phyloP scores from a whole-genome alignment of 2,329 filamentous ascomycete species.

The Lasiodiplodia theobromae region DNA sequence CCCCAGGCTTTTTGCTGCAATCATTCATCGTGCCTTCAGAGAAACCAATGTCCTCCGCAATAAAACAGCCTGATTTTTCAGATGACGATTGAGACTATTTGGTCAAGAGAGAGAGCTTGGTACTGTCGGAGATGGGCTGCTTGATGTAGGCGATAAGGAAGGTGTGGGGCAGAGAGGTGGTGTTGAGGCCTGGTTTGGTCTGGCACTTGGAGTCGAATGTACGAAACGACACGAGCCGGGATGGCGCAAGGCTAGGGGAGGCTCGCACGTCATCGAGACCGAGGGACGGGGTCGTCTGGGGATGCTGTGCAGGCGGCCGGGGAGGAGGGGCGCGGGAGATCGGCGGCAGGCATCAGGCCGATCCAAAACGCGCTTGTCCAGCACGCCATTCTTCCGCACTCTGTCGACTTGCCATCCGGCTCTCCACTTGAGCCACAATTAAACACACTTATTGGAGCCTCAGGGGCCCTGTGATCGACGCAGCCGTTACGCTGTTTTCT shows the following conservation, averaged over 20 bases:
- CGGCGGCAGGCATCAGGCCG: slow-evolving; percentile 9
- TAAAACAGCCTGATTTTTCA: too few relatives aligned
- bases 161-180: not conserved
- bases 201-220: too few relatives aligned
- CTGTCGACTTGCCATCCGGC: slow-evolving; percentile 1
- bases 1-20: too few relatives aligned
- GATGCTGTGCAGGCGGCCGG: not conserved
- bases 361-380: slow-evolving; percentile 12
- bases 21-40: too few relatives aligned
- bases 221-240: not conserved
- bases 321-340: slow-evolving; percentile 10
- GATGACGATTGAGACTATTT: too few relatives aligned
- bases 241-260: slow-evolving; percentile 4
- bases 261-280: not conserved
- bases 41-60: too few relatives aligned
- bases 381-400: slow-evolving; percentile 7
- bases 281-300: not conserved
- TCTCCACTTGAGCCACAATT: slow-evolving; percentile 3
- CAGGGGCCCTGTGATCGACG: not conserved
- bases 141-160: not conserved
- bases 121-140: too few relatives aligned
- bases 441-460: not conserved
- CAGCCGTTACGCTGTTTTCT: slow-evolving; percentile 14
- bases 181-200: not conserved
- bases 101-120: too few relatives aligned